phyloP scores from a whole-genome alignment of 2,329 filamentous ascomycete species.

The Trichophyton schoenleinii region DNA sequence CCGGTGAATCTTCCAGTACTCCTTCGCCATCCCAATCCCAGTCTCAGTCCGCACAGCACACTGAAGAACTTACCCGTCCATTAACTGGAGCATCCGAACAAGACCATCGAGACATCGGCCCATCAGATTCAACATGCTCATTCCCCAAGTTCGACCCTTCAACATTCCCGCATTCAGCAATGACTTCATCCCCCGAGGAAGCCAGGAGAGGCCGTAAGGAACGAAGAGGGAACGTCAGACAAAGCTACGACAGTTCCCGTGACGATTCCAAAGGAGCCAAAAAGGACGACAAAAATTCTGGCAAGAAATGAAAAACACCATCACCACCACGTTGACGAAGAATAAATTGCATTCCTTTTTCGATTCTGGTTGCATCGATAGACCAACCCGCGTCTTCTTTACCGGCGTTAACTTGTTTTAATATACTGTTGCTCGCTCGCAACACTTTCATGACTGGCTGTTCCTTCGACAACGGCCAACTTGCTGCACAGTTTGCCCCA shows the following conservation, averaged over 20 bases:
- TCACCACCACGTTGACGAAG: background rate
- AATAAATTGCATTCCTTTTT: background rate
- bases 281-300: background rate
- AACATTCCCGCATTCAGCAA: background rate
- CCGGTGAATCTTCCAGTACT: background rate
- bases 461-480: background rate
- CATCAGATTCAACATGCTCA: background rate
- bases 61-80: background rate
- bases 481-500: background rate
- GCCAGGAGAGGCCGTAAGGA: constrained; percentile 1
- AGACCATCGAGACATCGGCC: background rate
- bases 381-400: background rate
- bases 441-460: too few species aligned
- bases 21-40: background rate
- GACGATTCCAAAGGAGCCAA: background rate
- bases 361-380: background rate
- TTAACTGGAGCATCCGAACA: background rate
- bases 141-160: constrained; percentile 1
- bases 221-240: background rate
- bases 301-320: background rate
- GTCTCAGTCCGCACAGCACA: background rate
- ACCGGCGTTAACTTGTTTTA: background rate
- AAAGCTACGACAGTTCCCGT: background rate
- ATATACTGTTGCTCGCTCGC: background rate
- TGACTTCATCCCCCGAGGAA: background rate